Evolutionary conservation across 345 rosid species (phyloP), one percentile per base, ranked within the genome.

Genomic region (Moricandia moricandioides): DNA sequence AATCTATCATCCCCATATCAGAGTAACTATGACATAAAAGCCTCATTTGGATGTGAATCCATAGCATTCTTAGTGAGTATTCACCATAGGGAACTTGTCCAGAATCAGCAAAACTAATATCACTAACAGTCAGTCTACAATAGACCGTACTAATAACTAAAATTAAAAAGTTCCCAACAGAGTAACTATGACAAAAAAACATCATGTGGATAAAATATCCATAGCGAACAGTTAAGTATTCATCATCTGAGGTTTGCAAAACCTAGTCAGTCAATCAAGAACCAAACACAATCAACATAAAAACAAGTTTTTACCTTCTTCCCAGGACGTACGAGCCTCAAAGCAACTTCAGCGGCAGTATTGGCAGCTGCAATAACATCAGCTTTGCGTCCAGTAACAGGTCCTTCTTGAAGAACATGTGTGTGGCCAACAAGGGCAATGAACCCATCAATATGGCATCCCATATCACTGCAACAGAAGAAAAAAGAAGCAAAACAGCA

Each of bases 371-470:
- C 89, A 78, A 96, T 83, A 71, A 89, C 97, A 84, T 96, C 97
- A 79, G 97, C 97, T 69, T 88, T 83, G 73, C 89, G 88, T 35
- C 96, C 96, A 5, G 51, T 87, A 30, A 92, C 66, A 1, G 91
- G 85, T 1, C 96, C 97, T 29, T 78, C 87, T 74, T 88, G 97
- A 68, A 92, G 73, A 75, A 85, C 94, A 87, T 89, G 94, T 0
- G 97, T 96, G 58, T 90, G 98, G 2, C 82, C 99, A 74, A 92
- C 97, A 17, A 92, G 87, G 26, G 98, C 98, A 82, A 96, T 92
- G 77, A 96, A 91, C n/a, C 99, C 99, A 82, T 92, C 96, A 56
- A 96, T 92, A 71, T 96, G 99, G 58, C 97, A 92, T 18, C 99
- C 99, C 94, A 96, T 76, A 71, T 96, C 98, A 74, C 98, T 92